A percentile compares a stretch with the other conserved stretches of the same genome.
These are phyloP conservation scores for Pseudopithomyces chartarum DNA, from an alignment of 2,329 filamentous ascomycete species.

Conservation along the genomic window DNA sequence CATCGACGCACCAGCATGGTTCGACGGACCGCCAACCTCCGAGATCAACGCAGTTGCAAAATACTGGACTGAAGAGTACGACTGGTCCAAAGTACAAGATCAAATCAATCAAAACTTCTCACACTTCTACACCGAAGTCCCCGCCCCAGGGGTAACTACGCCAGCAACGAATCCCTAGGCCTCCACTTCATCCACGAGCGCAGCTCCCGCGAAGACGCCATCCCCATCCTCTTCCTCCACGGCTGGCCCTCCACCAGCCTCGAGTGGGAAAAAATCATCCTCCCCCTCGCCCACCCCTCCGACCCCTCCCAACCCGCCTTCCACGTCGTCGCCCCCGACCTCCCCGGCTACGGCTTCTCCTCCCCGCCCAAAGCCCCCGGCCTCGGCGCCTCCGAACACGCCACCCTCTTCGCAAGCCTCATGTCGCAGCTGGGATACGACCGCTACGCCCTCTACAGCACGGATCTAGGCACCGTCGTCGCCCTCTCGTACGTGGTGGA, in stretches of 20 bases:
- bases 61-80: conserved; percentile 16
- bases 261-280: conserved; percentile 58
- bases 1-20: conserved; percentile 8
- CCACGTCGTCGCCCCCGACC: conserved; percentile 66
- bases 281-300: conserved; percentile 57
- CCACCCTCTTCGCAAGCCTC: conserved; percentile 58
- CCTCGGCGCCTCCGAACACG: conserved; percentile 55
- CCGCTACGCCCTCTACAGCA: conserved; percentile 54
- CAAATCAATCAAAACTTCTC: conserved; percentile 16
- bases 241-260: conserved; percentile 67
- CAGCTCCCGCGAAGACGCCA: conserved; percentile 57
- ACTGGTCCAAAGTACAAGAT: conserved; percentile 10
- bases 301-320: conserved; percentile 56
- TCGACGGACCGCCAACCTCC: conserved; percentile 6
- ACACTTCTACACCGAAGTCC: conserved; percentile 12
- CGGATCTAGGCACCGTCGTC: conserved; percentile 10
- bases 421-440: conserved; percentile 64
- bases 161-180: neutral
- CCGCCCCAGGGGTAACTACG: conserved; percentile 2
- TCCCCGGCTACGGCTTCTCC: conserved; percentile 66
- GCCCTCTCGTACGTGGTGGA: conserved; percentile 1
- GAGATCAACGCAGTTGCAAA: conserved; percentile 2
- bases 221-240: conserved; percentile 66
- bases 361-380: conserved; percentile 32
- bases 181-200: conserved; percentile 65